These are phyloP conservation scores for Paramyrothecium roridum DNA, from an alignment of 2,329 filamentous ascomycete genomes.

Conservation along the genomic window DNA sequence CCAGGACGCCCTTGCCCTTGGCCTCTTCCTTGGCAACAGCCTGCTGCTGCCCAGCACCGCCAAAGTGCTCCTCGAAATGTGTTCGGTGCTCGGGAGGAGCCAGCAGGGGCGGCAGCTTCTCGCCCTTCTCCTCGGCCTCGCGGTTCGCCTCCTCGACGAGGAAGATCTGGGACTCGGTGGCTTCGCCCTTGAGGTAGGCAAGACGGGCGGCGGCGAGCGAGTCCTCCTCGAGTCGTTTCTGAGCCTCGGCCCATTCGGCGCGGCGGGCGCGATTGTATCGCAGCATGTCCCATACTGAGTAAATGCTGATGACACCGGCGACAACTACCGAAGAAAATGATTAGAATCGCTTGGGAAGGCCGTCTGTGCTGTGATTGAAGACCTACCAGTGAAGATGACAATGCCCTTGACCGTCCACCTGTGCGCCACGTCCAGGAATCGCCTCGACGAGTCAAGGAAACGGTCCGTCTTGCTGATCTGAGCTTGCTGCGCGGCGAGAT, in stretches of 20 bases:
- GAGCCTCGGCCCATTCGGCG: conserved; percentile 54
- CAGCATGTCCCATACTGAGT: conserved; percentile 61
- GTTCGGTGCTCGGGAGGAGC: conserved; percentile 37
- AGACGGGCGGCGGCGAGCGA: conserved; percentile 54
- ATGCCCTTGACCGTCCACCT: conserved; percentile 51
- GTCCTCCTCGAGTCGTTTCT: conserved; percentile 51
- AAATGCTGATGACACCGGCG: conserved; percentile 52
- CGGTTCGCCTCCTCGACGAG: conserved; percentile 56
- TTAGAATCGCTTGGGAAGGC: not conserved
- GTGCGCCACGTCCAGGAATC: conserved; percentile 54
- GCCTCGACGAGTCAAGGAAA: conserved; percentile 43
- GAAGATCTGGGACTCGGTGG: conserved; percentile 51
- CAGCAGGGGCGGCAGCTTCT: conserved; percentile 49
- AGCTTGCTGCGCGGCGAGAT: conserved; percentile 62
- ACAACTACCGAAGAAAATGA: conserved; percentile 34
- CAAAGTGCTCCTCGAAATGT: conserved; percentile 30
- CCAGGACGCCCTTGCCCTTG: conserved; percentile 32
- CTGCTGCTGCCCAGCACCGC: conserved; percentile 19
- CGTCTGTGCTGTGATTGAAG: not conserved
- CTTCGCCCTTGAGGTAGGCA: conserved; percentile 57
- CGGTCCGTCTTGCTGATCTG: conserved; percentile 51
- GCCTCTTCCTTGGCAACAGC: conserved; percentile 19
- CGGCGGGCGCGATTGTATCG: conserved; percentile 58
- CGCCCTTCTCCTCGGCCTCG: conserved; percentile 40
- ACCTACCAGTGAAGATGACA: conserved; percentile 54